Base-by-base conservation (phyloP, 2,329 filamentous ascomycete species). In the Pezicula neosporulosa region DNA sequence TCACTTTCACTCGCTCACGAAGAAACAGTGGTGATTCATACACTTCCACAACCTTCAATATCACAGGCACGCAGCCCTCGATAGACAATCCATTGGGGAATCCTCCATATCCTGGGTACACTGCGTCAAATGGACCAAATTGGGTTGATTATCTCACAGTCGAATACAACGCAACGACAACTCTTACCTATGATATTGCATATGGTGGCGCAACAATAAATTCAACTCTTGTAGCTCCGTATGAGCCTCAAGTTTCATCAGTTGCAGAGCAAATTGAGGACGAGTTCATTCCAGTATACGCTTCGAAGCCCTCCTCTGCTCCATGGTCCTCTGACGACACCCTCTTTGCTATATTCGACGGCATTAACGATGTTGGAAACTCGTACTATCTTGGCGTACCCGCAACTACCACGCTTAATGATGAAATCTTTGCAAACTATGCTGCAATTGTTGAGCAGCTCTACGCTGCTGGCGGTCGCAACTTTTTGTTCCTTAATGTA, bases 401-500 rank as follows among this genome's bases (percentile, higher is more conserved):
- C 0, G 64, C 66, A 36, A 68, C 65, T 0, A 59, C 60, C 0
- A 62, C 58, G 0, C 61, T 78, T 4, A 68, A 74, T 44, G 58
- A 57, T 3, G 58, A 64, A n/a, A 71, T 76, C 3, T 71, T 77
- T n/a, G 66, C 61, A 1, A 68, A 70, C 18, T 77, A 77, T 49
- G 69, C 69, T 12, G 59, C 58, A 5, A 62, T 77, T 1, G 60
- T 76, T 0, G 66, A 73, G 49, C 51, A 71, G 18, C 66, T 87
- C 6, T 82, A 82, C 55, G 62, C 67, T 2, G 68, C 71, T 2
- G 82, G 82, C 0, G 75, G 75, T 2, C 69, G 82, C 5, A 82
- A 83, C 50, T 86, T 86, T 53, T 70, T 77, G 2, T 73, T 86
- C 48, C 55, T 86, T 28, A 82, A 75, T 48, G 81, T 85, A 0